Evolutionary conservation across 768 basidiomycete genomes (phyloP), one percentile per base, ranked within the genome.

Genomic region (Sporobolomyces roseus): DNA sequence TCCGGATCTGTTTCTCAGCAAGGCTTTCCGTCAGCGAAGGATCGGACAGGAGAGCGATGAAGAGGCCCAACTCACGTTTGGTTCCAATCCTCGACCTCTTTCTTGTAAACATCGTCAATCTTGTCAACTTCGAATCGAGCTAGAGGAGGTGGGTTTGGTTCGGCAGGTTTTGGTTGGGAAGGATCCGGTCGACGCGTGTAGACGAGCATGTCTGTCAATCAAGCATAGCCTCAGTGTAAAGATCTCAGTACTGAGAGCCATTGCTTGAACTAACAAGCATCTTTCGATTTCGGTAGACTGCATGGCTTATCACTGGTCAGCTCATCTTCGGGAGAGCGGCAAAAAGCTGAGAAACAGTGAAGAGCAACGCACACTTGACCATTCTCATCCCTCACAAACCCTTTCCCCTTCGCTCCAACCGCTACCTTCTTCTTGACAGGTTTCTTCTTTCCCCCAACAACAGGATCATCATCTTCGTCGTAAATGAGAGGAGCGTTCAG

Each of bases 121-220:
- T 25, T 48, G 21, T 81, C 78, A 12, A 92, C 83, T 33, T 84
- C 81, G 36, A 83, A 78, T 61, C 81, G 72, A 9, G 87, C 88
- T 51, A 81, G 81, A 35, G 79, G 71, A 1, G 89, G 88, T 35
- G 87, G 87, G 38, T 73, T 63, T 1, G 82, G 82, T 43, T 78
- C 61, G 13, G 38, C 25, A 4, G 48, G 41, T n/a, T 32, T 45
- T 10, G 60, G 8, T 8, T 33, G 7, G 3, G 52, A 21, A 32
- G 52, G 2, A 32, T 73, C 64, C 33, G 78, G 75, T 71, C 81
- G 82, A 16, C 85, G 84, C 43, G 85, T 83, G 78, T 97, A 98
- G 61, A 98, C 87, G 36, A 97, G 83, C 92, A 97, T 94, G 79
- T 98, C 71, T 72, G 64, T 16, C 4, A 35, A 25, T n/a, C 1